These are phyloP conservation scores for Arthromyces matolae DNA, from an alignment of 768 basidiomycete genomes.

Conservation along the genomic window DNA sequence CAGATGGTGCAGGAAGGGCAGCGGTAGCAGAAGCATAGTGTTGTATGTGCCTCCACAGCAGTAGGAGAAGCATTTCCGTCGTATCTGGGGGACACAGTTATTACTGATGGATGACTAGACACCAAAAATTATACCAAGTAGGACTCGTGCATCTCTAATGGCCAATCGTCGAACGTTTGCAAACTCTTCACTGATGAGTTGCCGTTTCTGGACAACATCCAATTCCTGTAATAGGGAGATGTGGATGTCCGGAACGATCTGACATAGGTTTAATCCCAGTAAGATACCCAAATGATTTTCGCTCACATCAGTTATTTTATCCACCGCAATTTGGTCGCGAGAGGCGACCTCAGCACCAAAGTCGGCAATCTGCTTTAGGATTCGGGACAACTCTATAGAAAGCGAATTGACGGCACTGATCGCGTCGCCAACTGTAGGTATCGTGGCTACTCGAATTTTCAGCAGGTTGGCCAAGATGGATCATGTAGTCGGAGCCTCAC, in stretches of 20 bases:
- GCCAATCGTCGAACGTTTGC: constrained; percentile 37
- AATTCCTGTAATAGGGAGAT: constrained; percentile 59
- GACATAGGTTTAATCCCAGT: background rate
- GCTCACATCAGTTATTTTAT: constrained; percentile 69
- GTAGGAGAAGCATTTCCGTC: constrained; percentile 73
- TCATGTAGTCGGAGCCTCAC: constrained; percentile 31
- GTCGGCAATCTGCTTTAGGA: constrained; percentile 62
- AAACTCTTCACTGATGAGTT: constrained; percentile 61
- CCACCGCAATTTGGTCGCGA: constrained; percentile 66
- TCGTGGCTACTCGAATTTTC: constrained; percentile 47
- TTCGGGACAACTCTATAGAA: constrained; percentile 55
- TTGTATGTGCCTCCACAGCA: constrained; percentile 77
- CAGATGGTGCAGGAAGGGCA: constrained; percentile 10
- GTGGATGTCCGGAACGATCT: constrained; percentile 53
- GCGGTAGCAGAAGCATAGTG: constrained; percentile 46
- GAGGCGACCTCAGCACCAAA: constrained; percentile 68
- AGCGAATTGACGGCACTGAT: constrained; percentile 64
- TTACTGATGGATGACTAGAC: background rate
- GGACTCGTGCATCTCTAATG: constrained; percentile 45
- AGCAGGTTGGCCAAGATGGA: background rate
- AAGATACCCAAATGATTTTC: no score
- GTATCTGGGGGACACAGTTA: constrained; percentile 40
- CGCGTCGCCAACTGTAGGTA: constrained; percentile 73
- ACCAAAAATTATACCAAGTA: constrained; percentile 46
- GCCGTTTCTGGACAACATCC: constrained; percentile 65